Evolutionary conservation across 345 rosid genomes (phyloP), one percentile per base, ranked within the genome.

Genomic region (Rhodomyrtus tomentosa): DNA sequence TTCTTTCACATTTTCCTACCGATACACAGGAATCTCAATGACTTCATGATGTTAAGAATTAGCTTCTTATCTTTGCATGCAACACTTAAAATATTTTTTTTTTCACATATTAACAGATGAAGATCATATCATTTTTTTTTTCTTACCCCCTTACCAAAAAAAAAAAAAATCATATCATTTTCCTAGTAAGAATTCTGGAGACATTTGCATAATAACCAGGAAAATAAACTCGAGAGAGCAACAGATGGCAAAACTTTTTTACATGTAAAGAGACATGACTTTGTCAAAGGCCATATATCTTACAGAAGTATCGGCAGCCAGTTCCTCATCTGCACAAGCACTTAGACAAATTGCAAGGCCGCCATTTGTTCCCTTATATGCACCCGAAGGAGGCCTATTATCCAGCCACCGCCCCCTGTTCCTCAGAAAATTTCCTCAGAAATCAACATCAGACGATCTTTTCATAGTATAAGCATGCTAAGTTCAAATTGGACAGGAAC

Each of bases 271-370:
- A 15, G 79, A 51, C 21, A 18, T 12, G 50, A 36, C 42, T 12
- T 51, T 15, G 79, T 68, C 79, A 18, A 68, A 68, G 25, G 79
- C 13, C 24, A 68, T 68, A 18, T 79, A 40, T 25, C 92, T 86
- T 87, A 93, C 93, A 6, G 91, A 82, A 22, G 93, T 88, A 84
- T 91, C 93, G 5, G 89, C 85, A 82, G 93, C 91, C 21, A 85
- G 27, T 87, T 91, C 89, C 7, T 82, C 76, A 83, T 93, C 93
- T 4, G 86, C 86, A 68, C 95, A 93, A 36, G 95, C 95, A 81
- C 95, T 87, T 10, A 91, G 81, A 55, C 90, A 89, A 29, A 93
- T 90, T 32, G 92, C 93, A 42, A 89, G 83, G 40, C 95, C 95
- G 13, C 95, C 95, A 10, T n/a, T 84, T 48, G 95, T 92, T 42